Evolutionary conservation across 2,329 filamentous ascomycete genomes (phyloP).

Genomic region (Eutypa lata): DNA sequence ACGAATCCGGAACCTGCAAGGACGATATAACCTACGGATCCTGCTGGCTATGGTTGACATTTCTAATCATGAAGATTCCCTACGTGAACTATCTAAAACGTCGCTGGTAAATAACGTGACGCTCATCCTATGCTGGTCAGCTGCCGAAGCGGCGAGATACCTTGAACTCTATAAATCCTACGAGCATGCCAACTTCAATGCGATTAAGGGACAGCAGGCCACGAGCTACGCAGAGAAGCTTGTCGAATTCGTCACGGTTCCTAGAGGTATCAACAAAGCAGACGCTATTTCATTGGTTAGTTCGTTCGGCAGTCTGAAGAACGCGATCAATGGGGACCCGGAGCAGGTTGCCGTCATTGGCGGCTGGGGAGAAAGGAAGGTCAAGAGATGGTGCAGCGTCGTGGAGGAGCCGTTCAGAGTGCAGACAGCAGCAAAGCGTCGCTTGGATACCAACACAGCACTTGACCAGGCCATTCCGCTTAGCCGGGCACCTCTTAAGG

Average conservation of each 20-base stretch:
- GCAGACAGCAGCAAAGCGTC: constrained; percentile 61
- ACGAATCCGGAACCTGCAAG: constrained; percentile 78
- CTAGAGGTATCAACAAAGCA: constrained; percentile 87
- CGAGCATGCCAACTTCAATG: constrained; percentile 76
- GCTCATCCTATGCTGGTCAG: constrained; percentile 88
- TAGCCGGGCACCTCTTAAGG: constrained; percentile 38
- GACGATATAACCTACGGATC: constrained; percentile 82
- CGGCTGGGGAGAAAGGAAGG: constrained; percentile 95
- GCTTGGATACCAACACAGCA: constrained; percentile 16
- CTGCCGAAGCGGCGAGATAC: constrained; percentile 89
- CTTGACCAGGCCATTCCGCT: constrained; percentile 38
- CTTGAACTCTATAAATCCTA: constrained; percentile 93
- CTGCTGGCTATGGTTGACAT: constrained; percentile 93
- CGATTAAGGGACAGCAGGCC: constrained; percentile 82
- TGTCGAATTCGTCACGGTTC: constrained; percentile 88
- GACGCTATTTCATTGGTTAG: constrained; percentile 88
- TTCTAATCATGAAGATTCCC: constrained; percentile 82
- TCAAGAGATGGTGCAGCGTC: constrained; percentile 77
- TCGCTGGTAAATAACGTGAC: constrained; percentile 91
- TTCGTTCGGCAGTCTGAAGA: constrained; percentile 84
- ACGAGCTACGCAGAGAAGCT: constrained; percentile 82
- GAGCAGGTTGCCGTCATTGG: constrained; percentile 83
- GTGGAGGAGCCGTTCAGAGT: constrained; percentile 83
- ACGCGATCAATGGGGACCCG: constrained; percentile 80
- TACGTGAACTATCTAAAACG: constrained; percentile 90